A percentile compares a stretch with the other conserved stretches of the same genome.
Evolutionary conservation across 2,329 filamentous ascomycete genomes (phyloP).

Genomic region (Lasiodiplodia theobromae): DNA sequence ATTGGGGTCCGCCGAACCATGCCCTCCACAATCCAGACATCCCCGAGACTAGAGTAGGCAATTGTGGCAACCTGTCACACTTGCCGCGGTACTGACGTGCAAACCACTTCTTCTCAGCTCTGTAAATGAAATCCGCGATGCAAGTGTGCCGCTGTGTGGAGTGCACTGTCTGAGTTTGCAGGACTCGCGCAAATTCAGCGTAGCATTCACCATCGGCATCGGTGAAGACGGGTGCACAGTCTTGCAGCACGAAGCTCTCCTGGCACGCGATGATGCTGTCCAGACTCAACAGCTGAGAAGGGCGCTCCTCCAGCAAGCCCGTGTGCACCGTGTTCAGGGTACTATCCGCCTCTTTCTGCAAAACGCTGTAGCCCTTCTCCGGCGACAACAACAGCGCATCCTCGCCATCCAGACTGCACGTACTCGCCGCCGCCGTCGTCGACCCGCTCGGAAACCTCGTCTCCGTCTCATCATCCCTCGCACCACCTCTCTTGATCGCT

Average conservation of each 20-base stretch:
- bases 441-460: slow-evolving; percentile 49
- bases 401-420: neutral
- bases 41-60: too few relatives aligned
- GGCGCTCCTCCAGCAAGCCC: too few relatives aligned
- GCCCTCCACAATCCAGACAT: too few relatives aligned
- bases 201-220: slow-evolving; percentile 66
- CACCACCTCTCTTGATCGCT: too few relatives aligned
- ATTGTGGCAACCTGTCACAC: neutral
- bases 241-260: slow-evolving; percentile 63
- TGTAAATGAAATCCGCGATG: slow-evolving; percentile 69
- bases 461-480: slow-evolving; percentile 35
- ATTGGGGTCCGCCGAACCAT: too few relatives aligned
- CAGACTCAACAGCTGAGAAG: neutral
- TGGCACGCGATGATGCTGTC: slow-evolving; percentile 58
- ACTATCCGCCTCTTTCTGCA: too few relatives aligned
- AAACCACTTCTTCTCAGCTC: slow-evolving; percentile 73
- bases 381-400: neutral
- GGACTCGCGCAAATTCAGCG: slow-evolving; percentile 64
- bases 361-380: neutral
- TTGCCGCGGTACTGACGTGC: neutral
- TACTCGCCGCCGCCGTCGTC: neutral
- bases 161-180: slow-evolving; percentile 45
- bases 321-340: too few relatives aligned
- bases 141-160: slow-evolving; percentile 63
- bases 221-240: slow-evolving; percentile 72